Base-by-base conservation (phyloP, 2,329 filamentous ascomycete species). In the Penicillium palitans region DNA sequence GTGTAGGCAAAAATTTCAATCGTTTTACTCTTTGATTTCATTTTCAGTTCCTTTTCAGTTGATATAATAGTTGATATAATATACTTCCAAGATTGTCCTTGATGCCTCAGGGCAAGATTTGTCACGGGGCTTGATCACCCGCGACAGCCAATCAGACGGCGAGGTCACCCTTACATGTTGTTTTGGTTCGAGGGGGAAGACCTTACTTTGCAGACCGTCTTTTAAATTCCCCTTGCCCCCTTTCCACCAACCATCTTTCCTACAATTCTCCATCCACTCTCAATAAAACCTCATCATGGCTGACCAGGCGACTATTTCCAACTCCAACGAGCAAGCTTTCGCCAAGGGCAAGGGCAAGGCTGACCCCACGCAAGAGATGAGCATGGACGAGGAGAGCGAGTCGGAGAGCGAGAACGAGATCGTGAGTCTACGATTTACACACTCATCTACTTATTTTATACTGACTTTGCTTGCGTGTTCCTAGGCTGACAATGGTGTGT, bases 321-420 rank as follows among this genome's bases (percentile, higher is more conserved):
- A 74, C 64, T 71, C 83, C 62, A 75, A 80, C 57, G 71, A 72
- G 56, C 70, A 68, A 31, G 66, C 72, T 61, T 73, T 80, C 61
- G 82, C 86, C 76, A 96, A 96, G 84, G 91, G 90, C 78, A 96
- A 96, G 83, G 69, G 91, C 80, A 96, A 96, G 83, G 87, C 85
- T 41, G 73, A 80, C 35, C 75, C 76, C 54, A 75, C 76, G 42
- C 79, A 86, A 65, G 86, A 89, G 67, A 78, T 85, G 71, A 82
- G 83, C 72, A 90, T 91, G 84, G 89, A 88, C 45, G 89, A 91
- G 68, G 89, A 91, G 2, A 84, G 80, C 54, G 86, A 85, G 15
- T 62, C 58, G 17, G 90, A 93, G 41, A 89, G 89, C 50, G 84
- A 79, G 54, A 62, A 52, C 39, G 76, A 78, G 56, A 62, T 73